A percentile compares a stretch with the other conserved stretches of the same genome.
Evolutionary conservation across 352 stramenopile genomes (phyloP).

Genomic region (Pythium brachiatum): DNA sequence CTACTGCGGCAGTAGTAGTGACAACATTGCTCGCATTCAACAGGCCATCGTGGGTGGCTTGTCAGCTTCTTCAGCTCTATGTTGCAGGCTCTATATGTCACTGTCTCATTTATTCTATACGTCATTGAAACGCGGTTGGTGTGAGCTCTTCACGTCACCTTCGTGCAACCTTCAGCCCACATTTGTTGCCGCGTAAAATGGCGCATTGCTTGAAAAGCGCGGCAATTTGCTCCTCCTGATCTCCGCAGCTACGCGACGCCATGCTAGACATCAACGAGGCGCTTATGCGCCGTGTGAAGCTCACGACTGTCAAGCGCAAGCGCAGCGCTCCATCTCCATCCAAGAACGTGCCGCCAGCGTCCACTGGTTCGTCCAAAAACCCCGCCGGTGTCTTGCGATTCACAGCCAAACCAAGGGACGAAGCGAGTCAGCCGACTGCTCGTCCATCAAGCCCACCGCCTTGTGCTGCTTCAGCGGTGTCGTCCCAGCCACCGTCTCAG

Average conservation of each 20-base stretch:
- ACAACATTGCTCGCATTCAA: no score
- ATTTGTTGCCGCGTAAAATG: no score
- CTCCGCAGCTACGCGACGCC: no score
- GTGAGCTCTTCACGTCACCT: not conserved
- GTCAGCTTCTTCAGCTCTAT: no score
- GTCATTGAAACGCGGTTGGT: constrained; percentile 13
- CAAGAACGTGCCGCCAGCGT: constrained; percentile 14
- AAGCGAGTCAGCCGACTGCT: not conserved
- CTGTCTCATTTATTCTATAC: not conserved
- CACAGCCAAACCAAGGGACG: constrained; percentile 15
- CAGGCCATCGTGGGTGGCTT: no score
- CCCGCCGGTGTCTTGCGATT: constrained; percentile 26
- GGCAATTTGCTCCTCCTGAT: not conserved
- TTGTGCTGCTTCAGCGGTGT: not conserved
- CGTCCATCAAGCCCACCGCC: not conserved
- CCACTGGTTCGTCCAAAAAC: not conserved
- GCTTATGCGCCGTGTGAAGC: constrained; percentile 44
- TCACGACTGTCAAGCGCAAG: constrained; percentile 38
- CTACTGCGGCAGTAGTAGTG: no score
- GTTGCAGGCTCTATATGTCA: constrained; percentile 6
- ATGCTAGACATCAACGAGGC: constrained; percentile 38
- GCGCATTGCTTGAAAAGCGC: not conserved
- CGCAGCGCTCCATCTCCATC: constrained; percentile 16
- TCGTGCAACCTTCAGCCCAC: constrained; percentile 2
- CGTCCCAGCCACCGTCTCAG: constrained; percentile 7